Conservation (phyloP, 148 eudicot species). For the Nyssa sinensis region DNA sequence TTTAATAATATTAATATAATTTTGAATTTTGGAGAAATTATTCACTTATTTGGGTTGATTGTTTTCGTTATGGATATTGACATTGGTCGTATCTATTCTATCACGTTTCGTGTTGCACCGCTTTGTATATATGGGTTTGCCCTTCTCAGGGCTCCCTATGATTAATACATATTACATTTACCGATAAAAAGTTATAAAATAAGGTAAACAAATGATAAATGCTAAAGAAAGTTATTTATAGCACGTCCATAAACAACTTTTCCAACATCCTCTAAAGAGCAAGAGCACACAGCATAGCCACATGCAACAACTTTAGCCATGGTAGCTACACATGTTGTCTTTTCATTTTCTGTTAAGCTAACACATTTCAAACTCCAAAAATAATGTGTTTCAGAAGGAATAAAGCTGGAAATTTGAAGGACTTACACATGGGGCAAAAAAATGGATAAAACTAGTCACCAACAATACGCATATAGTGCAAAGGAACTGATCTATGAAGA, state of each 20-base stretch:
- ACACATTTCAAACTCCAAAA: neutral
- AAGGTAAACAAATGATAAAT: neutral
- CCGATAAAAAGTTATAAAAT: too few species aligned
- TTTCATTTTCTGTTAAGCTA: neutral
- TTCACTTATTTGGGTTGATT: too few species aligned
- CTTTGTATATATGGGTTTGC: too few species aligned
- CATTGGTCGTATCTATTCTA: too few species aligned
- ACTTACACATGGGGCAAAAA: neutral
- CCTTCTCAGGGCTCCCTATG: too few species aligned
- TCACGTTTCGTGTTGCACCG: too few species aligned
- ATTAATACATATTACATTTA: too few species aligned
- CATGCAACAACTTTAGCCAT: neutral
- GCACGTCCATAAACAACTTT: neutral
- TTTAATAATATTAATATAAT: too few species aligned
- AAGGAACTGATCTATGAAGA: constrained; percentile 14
- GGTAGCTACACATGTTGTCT: neutral
- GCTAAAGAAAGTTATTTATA: neutral
- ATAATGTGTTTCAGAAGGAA: neutral
- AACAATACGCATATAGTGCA: neutral
- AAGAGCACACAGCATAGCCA: neutral
- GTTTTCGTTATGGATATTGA: too few species aligned
- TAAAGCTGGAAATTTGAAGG: constrained; percentile 11
- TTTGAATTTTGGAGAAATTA: too few species aligned
- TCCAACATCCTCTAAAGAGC: neutral
- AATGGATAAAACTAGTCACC: neutral